Evolutionary conservation across 2,329 filamentous ascomycete genomes (phyloP).

Genomic region (Neophaeococcomyces aloes): DNA sequence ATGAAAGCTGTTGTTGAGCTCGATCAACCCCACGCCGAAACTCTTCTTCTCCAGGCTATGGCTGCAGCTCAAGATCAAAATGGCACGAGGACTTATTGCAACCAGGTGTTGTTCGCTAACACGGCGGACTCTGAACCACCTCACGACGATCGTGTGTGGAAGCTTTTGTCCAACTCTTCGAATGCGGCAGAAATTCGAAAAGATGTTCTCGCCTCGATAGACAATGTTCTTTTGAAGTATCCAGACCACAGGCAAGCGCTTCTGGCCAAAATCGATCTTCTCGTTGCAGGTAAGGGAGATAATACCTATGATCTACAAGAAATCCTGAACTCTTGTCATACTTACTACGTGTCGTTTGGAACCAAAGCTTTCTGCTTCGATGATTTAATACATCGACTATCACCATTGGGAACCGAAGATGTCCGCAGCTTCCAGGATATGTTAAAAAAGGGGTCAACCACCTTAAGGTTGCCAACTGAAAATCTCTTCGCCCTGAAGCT

Average conservation of each 20-base stretch:
- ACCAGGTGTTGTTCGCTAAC: constrained; percentile 28
- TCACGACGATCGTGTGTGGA: constrained; percentile 39
- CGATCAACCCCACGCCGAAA: constrained; percentile 33
- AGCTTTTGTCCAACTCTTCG: constrained; percentile 29
- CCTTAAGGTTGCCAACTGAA: neutral
- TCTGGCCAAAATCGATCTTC: constrained; percentile 29
- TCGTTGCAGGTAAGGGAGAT: constrained; percentile 21
- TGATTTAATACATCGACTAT: constrained; percentile 28
- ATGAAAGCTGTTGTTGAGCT: constrained; percentile 35
- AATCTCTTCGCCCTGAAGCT: constrained; percentile 15
- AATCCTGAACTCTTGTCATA: constrained; percentile 29
- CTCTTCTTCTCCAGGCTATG: constrained; percentile 29
- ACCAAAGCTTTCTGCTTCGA: constrained; percentile 37
- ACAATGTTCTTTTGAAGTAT: constrained; percentile 25
- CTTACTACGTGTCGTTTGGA: constrained; percentile 33
- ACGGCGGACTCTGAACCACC: constrained; percentile 25
- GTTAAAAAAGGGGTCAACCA: neutral
- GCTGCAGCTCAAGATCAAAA: constrained; percentile 30
- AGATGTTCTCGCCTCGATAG: constrained; percentile 15
- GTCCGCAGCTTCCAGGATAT: neutral
- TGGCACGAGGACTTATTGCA: constrained; percentile 22
- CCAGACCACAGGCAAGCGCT: constrained; percentile 35
- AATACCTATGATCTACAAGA: constrained; percentile 24
- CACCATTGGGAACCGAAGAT: constrained; percentile 23
- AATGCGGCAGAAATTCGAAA: constrained; percentile 1